Conservation (phyloP, 1,284 basidiomycete species). For the Austropuccinia psidii region DNA sequence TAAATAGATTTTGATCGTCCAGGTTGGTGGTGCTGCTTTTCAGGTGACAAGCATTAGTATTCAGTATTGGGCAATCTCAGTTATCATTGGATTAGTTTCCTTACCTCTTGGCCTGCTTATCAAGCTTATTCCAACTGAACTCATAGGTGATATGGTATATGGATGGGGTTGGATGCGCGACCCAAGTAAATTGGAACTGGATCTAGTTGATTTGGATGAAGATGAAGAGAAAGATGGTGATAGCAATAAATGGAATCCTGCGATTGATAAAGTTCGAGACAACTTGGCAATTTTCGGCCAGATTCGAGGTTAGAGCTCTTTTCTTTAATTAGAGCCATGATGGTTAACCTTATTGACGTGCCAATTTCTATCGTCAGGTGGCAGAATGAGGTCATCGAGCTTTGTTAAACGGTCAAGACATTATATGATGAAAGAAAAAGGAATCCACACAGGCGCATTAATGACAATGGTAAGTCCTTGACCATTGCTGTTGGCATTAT, state of each 20-base stretch:
- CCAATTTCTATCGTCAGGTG: conserved; percentile 52
- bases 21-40: conserved; percentile 40
- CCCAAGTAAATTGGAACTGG: conserved; percentile 60
- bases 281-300: conserved; percentile 72
- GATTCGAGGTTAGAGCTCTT: conserved; percentile 55
- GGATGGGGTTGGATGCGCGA: conserved; percentile 61
- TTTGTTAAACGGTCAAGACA: conserved; percentile 45
- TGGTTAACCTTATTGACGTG: conserved; percentile 39
- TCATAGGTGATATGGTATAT: conserved; percentile 67
- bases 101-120: conserved; percentile 79
- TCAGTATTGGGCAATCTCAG: conserved; percentile 84
- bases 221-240: background rate
- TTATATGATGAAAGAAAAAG: conserved; percentile 44
- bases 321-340: conserved; percentile 42
- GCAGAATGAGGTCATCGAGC: conserved; percentile 60
- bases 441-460: conserved; percentile 59
- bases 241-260: conserved; percentile 39
- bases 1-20: conserved; percentile 39
- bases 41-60: conserved; percentile 71
- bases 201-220: conserved; percentile 56
- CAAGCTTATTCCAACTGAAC: conserved; percentile 70
- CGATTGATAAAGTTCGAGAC: conserved; percentile 67
- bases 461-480: conserved; percentile 26
- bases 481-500: background rate
- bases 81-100: conserved; percentile 75